These are phyloP conservation scores for Aureobasidium zeae DNA, from an alignment of 2,329 filamentous ascomycete species.

Conservation along the genomic window DNA sequence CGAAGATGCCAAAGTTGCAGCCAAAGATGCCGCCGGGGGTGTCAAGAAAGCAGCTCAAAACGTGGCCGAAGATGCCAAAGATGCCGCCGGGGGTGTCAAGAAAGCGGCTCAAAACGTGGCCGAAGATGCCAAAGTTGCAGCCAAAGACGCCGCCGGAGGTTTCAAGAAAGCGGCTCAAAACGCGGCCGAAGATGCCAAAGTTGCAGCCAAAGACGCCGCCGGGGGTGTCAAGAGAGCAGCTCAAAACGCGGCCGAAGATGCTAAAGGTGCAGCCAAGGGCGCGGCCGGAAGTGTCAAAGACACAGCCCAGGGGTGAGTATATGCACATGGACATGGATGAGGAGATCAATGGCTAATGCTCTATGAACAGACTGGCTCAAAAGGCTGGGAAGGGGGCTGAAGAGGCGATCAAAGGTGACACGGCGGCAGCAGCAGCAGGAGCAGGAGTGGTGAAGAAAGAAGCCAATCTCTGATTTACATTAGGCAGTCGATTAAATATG, in stretches of 20 bases:
- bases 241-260: not conserved
- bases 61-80: conserved; percentile 26
- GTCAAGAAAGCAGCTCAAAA: conserved; percentile 12
- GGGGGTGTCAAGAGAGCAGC: conserved; percentile 10
- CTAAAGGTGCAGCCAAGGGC: conserved; percentile 27
- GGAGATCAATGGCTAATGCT: not conserved
- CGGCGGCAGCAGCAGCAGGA: not conserved
- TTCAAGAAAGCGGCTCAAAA: conserved; percentile 19
- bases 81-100: conserved; percentile 15
- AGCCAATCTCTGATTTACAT: too few relatives aligned
- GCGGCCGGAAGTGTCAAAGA: conserved; percentile 39
- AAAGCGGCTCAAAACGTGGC: conserved; percentile 3
- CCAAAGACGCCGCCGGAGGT: conserved; percentile 36
- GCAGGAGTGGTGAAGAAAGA: conserved; percentile 2
- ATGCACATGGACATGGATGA: too few relatives aligned
- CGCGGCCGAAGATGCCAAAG: conserved; percentile 19
- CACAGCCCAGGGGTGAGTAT: conserved; percentile 3
- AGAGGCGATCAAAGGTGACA: conserved; percentile 8
- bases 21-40: conserved; percentile 21
- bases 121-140: conserved; percentile 28
- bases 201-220: conserved; percentile 10
- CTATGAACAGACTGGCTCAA: conserved; percentile 1
- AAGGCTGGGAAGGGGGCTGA: conserved; percentile 15
- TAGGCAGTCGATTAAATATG: too few relatives aligned
- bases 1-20: conserved; percentile 14